These are phyloP conservation scores for Metschnikowia gelsemii DNA, from an alignment of 805 yeast genomes.

Conservation along the genomic window DNA sequence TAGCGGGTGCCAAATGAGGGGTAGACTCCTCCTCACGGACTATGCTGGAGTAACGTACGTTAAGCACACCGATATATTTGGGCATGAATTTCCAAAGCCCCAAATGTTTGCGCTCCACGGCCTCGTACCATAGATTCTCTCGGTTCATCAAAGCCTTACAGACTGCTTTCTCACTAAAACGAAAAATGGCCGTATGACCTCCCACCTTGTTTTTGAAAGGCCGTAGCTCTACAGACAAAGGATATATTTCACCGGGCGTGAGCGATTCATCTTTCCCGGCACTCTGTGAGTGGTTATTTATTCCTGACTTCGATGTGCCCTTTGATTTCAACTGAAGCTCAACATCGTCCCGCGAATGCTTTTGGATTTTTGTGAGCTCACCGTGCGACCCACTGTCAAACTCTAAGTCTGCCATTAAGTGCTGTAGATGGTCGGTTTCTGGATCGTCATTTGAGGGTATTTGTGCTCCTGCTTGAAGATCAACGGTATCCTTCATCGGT, in stretches of 20 bases:
- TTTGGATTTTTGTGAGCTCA: constrained; percentile 28
- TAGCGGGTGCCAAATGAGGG: constrained; percentile 13
- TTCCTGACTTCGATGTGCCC: background rate
- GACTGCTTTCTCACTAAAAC: constrained; percentile 87
- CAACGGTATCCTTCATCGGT: constrained; percentile 31
- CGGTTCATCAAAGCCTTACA: constrained; percentile 90
- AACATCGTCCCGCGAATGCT: constrained; percentile 14
- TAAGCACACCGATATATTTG: constrained; percentile 86
- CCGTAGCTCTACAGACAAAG: constrained; percentile 81
- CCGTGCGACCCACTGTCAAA: constrained; percentile 39
- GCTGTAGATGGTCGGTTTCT: constrained; percentile 33
- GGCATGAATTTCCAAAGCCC: constrained; percentile 87
- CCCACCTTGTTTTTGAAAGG: constrained; percentile 96
- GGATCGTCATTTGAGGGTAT: constrained; percentile 16
- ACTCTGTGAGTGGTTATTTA: background rate
- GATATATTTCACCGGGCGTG: constrained; percentile 33
- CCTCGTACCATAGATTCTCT: constrained; percentile 90
- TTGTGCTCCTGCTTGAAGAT: constrained; percentile 4
- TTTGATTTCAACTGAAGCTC: constrained; percentile 7
- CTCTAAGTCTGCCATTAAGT: constrained; percentile 50
- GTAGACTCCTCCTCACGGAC: constrained; percentile 30
- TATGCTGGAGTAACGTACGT: constrained; percentile 73
- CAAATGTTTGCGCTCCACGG: constrained; percentile 73
- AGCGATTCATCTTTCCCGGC: constrained; percentile 1
- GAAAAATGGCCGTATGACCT: constrained; percentile 95